A percentile compares a stretch with the other conserved stretches of the same genome.
phyloP scores from a whole-genome alignment of 148 eudicot genomes.

The Diospyros lotus region DNA sequence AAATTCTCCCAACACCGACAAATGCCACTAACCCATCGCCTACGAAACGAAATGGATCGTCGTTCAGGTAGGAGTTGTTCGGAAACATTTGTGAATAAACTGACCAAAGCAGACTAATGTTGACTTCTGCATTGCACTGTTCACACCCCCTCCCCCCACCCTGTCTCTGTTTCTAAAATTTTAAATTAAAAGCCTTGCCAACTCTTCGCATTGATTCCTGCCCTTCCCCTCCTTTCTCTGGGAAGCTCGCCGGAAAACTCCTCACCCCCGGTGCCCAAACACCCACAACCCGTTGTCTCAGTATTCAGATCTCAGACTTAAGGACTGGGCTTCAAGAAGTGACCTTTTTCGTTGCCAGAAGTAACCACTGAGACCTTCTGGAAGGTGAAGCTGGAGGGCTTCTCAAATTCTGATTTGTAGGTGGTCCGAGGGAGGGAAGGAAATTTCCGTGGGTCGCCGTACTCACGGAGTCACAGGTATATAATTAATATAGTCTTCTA shows the following conservation, averaged over 20 bases:
- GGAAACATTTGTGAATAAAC: too few relatives aligned
- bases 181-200: too few relatives aligned
- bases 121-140: not conserved
- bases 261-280: not conserved
- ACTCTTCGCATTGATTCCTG: too few relatives aligned
- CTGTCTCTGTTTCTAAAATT: too few relatives aligned
- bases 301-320: not conserved
- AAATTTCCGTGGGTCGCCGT: too few relatives aligned
- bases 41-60: too few relatives aligned
- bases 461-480: too few relatives aligned
- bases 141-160: not conserved
- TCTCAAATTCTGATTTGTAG: not conserved
- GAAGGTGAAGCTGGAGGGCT: not conserved
- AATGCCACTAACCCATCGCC: too few relatives aligned
- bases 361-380: not conserved
- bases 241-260: not conserved
- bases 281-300: not conserved
- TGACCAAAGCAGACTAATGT: not conserved
- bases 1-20: too few relatives aligned
- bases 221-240: not conserved
- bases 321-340: not conserved
- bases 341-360: not conserved
- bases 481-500: too few relatives aligned
- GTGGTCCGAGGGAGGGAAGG: too few relatives aligned
- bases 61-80: too few relatives aligned